Evolutionary conservation across 352 stramenopile species (phyloP).

Genomic region (Pythium oligandrum): DNA sequence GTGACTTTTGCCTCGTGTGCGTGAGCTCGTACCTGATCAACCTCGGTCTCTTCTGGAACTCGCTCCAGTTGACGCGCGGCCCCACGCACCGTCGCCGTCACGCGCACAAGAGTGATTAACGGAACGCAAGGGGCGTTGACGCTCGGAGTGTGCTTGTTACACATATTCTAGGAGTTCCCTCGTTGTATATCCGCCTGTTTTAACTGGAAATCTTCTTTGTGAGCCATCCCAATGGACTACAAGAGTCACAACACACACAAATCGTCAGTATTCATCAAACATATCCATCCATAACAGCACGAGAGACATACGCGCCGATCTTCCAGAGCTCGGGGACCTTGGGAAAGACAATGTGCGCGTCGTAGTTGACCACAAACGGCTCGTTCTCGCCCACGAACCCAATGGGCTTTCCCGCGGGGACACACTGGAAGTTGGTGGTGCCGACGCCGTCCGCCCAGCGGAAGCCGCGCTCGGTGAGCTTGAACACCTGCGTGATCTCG

Average conservation of each 20-base stretch:
- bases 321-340: conserved; percentile 61
- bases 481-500: conserved; percentile 63
- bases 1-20: conserved; percentile 56
- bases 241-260: conserved; percentile 1
- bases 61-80: conserved; percentile 27
- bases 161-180: too few species aligned
- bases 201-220: conserved; percentile 17
- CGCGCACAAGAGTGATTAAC: background rate
- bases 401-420: conserved; percentile 35
- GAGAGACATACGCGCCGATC: conserved; percentile 35
- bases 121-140: background rate
- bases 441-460: conserved; percentile 51
- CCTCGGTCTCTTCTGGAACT: conserved; percentile 34
- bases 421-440: conserved; percentile 50
- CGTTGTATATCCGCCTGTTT: background rate
- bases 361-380: conserved; percentile 46
- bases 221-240: conserved; percentile 50
- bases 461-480: conserved; percentile 50
- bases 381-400: conserved; percentile 36
- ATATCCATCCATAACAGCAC: background rate
- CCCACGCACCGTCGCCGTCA: background rate
- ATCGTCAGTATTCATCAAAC: conserved; percentile 3
- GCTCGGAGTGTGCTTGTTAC: too few species aligned
- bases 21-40: conserved; percentile 52
- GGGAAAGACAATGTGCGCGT: conserved; percentile 63